A percentile compares a stretch with the other conserved stretches of the same genome.
phyloP scores from a whole-genome alignment of 1,139 yeast genomes.

The Geotrichum reessii region DNA sequence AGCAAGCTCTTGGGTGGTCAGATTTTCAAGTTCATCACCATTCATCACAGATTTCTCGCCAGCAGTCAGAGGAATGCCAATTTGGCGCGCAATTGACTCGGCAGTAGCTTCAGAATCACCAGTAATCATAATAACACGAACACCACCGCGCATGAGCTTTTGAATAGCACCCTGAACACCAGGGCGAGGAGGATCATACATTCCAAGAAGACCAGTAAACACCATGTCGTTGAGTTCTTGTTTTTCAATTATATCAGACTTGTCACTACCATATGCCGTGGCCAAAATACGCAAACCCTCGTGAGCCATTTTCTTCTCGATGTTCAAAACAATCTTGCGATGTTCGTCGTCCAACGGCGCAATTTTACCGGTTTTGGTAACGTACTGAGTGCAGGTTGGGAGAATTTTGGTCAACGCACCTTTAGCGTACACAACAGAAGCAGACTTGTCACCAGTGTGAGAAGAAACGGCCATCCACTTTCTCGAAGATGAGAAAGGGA shows the following conservation, averaged over 20 bases:
- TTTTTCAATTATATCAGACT: conserved; percentile 35
- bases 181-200: conserved; percentile 96
- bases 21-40: conserved; percentile 71
- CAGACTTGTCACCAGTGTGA: conserved; percentile 53
- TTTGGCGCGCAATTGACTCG: conserved; percentile 76
- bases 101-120: conserved; percentile 97
- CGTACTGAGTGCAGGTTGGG: conserved; percentile 53
- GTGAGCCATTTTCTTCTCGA: conserved; percentile 61
- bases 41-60: conserved; percentile 62
- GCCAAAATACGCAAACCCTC: conserved; percentile 87
- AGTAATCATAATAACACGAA: conserved; percentile 93
- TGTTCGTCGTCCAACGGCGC: conserved; percentile 49
- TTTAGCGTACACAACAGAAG: conserved; percentile 62
- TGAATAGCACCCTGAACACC: conserved; percentile 70
- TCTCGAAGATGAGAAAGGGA: conserved; percentile 78
- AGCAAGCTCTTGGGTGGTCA: conserved; percentile 65
- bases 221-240: conserved; percentile 47
- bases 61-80: conserved; percentile 65
- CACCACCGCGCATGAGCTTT: conserved; percentile 80
- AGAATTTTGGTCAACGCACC: conserved; percentile 86
- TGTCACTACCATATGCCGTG: conserved; percentile 53
- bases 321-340: conserved; percentile 43
- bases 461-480: conserved; percentile 85
- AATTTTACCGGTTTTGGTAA: conserved; percentile 47
- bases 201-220: conserved; percentile 82